Evolutionary conservation across 192 early-diverging fungal genomes (phyloP), one percentile per base, ranked within the genome.

Genomic region (Dissophora ornata): DNA sequence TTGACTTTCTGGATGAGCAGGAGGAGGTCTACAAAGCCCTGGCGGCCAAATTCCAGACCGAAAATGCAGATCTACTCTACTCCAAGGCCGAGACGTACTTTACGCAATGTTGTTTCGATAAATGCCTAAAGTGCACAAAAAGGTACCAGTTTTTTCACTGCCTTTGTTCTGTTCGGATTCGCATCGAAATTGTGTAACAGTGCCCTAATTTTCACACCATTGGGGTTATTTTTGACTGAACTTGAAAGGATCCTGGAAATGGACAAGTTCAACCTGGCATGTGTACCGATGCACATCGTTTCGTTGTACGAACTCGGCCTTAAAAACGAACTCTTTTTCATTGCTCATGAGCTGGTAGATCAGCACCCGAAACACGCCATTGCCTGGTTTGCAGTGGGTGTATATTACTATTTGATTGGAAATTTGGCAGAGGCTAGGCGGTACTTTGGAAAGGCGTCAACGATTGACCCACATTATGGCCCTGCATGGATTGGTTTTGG

Each of bases 401-500:
- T 84, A 8, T 95, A 96, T 67, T 90, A 96, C 48, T 86, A 85
- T 24, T 60, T 84, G 34, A 86, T 86, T 30, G 71, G 82, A 21
- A 82, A 90, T 21, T 80, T 88, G 50, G 51, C 75, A 2, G 91
- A 92, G 33, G 90, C 94, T 0, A 60, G 90, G 55, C 60, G 68
- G 38, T 91, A 89, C 71, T 93, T 93, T 63, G 73, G 80, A 54
- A 89, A 92, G 69, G 77, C 90, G 1, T 80, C 87, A 7, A 68
- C 65, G 1, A 84, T 93, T 33, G 88, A 95, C 67, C 62, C 77
- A 12, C 69, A 77, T 38, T 92, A 84, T 82, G 89, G 83, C 0
- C 81, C 85, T 8, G 92, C 87, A 21, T 96, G 94, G 94, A 70
- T 96, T 21, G 93, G 89, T 13, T 90, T 89, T 63, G 94, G 86